Evolutionary conservation across 169 alveolate species (phyloP), one percentile per base, ranked within the genome.

Genomic region (Theileria orientalis): DNA sequence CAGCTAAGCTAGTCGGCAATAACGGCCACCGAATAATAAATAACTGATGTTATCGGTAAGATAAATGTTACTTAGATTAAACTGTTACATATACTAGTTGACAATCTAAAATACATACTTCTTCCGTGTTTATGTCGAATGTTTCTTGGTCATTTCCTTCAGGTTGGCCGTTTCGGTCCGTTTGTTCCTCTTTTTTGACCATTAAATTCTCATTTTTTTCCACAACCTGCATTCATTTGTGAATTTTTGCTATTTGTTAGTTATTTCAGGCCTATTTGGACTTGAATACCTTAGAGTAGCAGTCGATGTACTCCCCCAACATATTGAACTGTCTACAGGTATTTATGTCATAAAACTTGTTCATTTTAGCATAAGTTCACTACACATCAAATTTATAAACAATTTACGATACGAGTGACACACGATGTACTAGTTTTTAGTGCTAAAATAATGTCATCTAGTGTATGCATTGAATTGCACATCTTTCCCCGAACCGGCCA

Each of bases 251-350:
- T 9, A 5, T 37, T 37, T 37, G 9, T 9, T 37, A 37, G 5
- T 9, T 37, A 37, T 9, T 37, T 37, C 5, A 37, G 9, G 9
- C 9, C 9, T 37, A 37, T 7, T 9, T 37, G 5, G 16, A 37
- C 44, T 25, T 23, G 44, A 23, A 14, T 56, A 78, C 75, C 41
- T 61, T 61, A 49, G 59, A 85, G 66, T 71, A 79, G 59, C 74
- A 71, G 41, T 59, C 59, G 59, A 79, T 60, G 69, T 79, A 79
- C 30, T 64, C 69, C 8, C 87, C 87, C 46, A 79, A 78, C 87
- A 79, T 79, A 37, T 79, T 79, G 47, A 79, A 79, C 64, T 69
- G 83, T 74, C 87, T 37, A 47, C 77, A 72, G 57, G 70, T 75
- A 11, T 37, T 35, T 37, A 40, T 19, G 63, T 54, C 76, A 70